Evolutionary conservation across 768 basidiomycete species (phyloP).

Genomic region (Chalciporus sphaerocephalus): DNA sequence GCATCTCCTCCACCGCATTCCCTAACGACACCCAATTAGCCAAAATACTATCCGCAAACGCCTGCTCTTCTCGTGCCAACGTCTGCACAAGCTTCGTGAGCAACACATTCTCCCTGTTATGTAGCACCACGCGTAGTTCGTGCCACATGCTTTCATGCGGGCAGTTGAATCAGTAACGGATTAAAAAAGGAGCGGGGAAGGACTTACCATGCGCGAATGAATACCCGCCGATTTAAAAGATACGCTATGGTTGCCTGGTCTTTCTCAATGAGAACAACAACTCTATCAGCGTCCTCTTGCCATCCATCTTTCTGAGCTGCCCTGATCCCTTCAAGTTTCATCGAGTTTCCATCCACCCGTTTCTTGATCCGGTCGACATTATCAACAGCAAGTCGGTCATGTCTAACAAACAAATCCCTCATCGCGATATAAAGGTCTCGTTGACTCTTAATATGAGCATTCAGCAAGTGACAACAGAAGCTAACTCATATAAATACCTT

Average conservation of each 20-base stretch:
- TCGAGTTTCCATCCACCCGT: conserved; percentile 69
- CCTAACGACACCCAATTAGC: conserved; percentile 72
- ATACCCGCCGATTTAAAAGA: conserved; percentile 74
- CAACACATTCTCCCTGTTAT: conserved; percentile 84
- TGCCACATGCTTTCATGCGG: conserved; percentile 78
- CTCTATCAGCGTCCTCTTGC: conserved; percentile 80
- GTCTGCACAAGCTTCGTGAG: conserved; percentile 67
- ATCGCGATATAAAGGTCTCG: conserved; percentile 85
- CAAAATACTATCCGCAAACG: conserved; percentile 57
- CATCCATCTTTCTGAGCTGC: conserved; percentile 73
- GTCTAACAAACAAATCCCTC: conserved; percentile 80
- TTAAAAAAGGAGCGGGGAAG: neutral
- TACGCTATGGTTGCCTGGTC: conserved; percentile 79
- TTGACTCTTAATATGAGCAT: conserved; percentile 46
- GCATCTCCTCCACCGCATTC: conserved; percentile 76
- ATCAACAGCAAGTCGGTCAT: conserved; percentile 86
- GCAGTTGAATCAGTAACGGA: conserved; percentile 6
- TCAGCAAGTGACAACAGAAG: conserved; percentile 10
- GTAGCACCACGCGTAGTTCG: conserved; percentile 87
- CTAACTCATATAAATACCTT: conserved; percentile 46
- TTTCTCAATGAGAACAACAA: conserved; percentile 69
- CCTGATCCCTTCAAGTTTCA: conserved; percentile 74
- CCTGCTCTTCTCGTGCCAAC: conserved; percentile 71
- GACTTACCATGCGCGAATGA: conserved; percentile 79
- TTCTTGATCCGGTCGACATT: conserved; percentile 85